Conservation (phyloP, 169 alveolate species). For the Fabrea salina region DNA sequence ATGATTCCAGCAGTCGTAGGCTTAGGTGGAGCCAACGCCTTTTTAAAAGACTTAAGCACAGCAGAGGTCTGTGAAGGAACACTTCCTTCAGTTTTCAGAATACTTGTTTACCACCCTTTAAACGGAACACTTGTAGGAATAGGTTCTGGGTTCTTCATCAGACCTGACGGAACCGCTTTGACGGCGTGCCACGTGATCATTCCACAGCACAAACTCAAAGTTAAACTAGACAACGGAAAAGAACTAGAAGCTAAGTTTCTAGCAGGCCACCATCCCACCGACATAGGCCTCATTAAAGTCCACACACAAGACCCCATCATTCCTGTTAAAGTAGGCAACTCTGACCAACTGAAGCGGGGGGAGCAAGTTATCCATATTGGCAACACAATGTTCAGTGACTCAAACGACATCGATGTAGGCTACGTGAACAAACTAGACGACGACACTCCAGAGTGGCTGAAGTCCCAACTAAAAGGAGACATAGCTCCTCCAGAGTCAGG, state of each 20-base stretch:
- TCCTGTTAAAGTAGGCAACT: not conserved
- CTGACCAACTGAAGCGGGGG: not conserved
- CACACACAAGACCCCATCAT: not conserved
- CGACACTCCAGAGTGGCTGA: not conserved
- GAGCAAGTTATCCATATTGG: constrained; percentile 11
- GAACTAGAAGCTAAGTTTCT: not conserved
- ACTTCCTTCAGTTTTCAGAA: constrained; percentile 17
- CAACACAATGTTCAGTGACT: not conserved
- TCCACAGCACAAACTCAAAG: not conserved
- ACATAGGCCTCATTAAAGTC: constrained; percentile 14
- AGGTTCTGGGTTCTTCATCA: constrained; percentile 23
- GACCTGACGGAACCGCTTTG: constrained; percentile 15
- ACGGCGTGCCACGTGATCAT: not conserved
- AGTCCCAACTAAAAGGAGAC: not conserved
- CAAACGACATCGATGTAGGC: constrained; percentile 15
- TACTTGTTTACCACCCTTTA: not conserved
- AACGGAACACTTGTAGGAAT: not conserved
- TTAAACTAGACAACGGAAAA: constrained; percentile 5
- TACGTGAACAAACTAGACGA: not conserved
- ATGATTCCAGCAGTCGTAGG: too few species aligned
- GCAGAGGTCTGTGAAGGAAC: constrained; percentile 22
- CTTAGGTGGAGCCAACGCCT: too few species aligned
- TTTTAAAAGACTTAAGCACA: too few species aligned
- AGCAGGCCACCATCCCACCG: not conserved
- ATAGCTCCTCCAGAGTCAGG: not conserved